Base-by-base conservation (phyloP, 768 basidiomycete genomes). In the Trametes cingulata region DNA sequence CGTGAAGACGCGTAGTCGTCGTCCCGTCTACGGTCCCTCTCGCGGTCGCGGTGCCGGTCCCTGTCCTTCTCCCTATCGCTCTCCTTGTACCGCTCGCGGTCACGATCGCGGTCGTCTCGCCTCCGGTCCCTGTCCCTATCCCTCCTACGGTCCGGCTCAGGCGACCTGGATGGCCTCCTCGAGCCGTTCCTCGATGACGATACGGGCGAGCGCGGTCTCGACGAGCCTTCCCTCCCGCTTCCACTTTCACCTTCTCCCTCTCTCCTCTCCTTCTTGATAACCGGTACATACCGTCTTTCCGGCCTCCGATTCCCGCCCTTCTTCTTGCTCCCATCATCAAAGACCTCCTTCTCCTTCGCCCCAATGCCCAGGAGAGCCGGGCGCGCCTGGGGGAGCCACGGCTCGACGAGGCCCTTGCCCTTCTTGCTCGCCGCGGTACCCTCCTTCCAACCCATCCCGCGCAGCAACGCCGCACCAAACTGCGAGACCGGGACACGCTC, bases 371-470 rank as follows among this genome's bases (percentile, higher is more conserved):
- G 76, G 13, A 98, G 74, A 0, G 94, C 87, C 0, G 96, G 95
- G 15, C 97, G 82, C 2, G 90, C 78, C 55, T 81, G 76, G 0
- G 97, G 97, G 0, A 95, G 74, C 71, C 93, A 95, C 1, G 95
- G 88, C 65, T 93, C 85, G 2, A 84, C 79, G 15, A 85, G 71
- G 2, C 85, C 90, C 60, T 83, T 77, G 52, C 73, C 73, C 56
- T 65, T 85, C 43, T 83, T 79, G 22, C 86, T 80, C 2, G 91
- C 91, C 4, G 87, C 85, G 3, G 82, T 82, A 0, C 91, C 90
- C 36, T 90, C 86, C 61, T 91, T 91, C 94, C 94, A 98, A 2
- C 95, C 95, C 97, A 98, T 98, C 0, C 96, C 96, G 45, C 95
- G 83, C 4, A 97, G 79, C 66, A 98, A 82, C 7, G 97, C 97